Conservation (phyloP, 495 filamentous ascomycete species). For the Gamarada debralockiae region DNA sequence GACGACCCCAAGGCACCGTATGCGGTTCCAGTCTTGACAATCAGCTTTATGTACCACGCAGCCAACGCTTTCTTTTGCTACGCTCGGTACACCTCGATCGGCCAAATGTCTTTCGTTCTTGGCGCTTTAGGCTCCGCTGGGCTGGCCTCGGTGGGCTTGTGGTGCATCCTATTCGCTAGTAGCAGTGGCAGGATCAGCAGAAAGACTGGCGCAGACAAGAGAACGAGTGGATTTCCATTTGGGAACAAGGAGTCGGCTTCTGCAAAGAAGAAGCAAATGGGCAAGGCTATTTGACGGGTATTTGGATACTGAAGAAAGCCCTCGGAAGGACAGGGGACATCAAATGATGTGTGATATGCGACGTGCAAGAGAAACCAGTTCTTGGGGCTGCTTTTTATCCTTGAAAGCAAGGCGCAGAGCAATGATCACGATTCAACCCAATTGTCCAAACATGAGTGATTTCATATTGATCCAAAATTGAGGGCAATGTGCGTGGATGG, state of each 20-base stretch:
- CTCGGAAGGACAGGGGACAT: too few relatives aligned
- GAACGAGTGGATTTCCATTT: conserved; percentile 80
- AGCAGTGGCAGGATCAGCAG: conserved; percentile 58
- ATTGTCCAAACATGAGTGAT: too few relatives aligned
- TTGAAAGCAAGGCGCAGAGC: too few relatives aligned
- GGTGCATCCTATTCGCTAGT: conserved; percentile 72
- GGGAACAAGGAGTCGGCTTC: conserved; percentile 55
- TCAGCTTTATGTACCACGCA: conserved; percentile 64
- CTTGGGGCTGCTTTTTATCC: too few relatives aligned
- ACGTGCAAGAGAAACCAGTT: too few relatives aligned
- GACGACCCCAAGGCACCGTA: conserved; percentile 59
- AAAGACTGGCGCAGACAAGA: conserved; percentile 74
- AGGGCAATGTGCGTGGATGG: too few relatives aligned
- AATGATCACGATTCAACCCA: too few relatives aligned
- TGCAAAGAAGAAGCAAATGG: conserved; percentile 48
- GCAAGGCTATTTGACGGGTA: conserved; percentile 12
- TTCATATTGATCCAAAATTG: too few relatives aligned
- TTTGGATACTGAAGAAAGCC: not conserved
- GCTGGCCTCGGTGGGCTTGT: conserved; percentile 61
- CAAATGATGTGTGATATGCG: too few relatives aligned
- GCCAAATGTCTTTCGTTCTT: conserved; percentile 50
- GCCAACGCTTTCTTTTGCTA: conserved; percentile 65
- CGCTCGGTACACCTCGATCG: conserved; percentile 50
- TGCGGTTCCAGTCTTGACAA: conserved; percentile 59
- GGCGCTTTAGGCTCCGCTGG: conserved; percentile 45